Percentiles rank a stretch among this genome's conserved stretches.
phyloP scores from a whole-genome alignment of 495 filamentous ascomycete genomes.

The Aspergillus asperescens region DNA sequence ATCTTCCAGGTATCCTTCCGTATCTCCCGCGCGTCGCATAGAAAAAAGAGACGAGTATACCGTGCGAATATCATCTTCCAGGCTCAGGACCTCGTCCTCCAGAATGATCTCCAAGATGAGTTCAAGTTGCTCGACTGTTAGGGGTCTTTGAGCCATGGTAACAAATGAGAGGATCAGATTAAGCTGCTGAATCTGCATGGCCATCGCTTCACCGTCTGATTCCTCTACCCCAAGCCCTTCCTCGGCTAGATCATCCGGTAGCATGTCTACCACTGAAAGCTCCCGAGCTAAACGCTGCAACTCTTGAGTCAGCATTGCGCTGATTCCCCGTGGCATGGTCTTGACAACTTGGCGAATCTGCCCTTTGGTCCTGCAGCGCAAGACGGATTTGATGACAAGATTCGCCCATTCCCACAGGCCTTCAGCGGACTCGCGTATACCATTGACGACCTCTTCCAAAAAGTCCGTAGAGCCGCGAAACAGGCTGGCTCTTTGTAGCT shows the following conservation, averaged over 20 bases:
- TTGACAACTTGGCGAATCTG: constrained; percentile 13
- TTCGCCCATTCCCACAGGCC: constrained; percentile 23
- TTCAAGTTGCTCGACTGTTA: constrained; percentile 6
- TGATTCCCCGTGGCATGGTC: constrained; percentile 12
- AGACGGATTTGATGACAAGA: constrained; percentile 15
- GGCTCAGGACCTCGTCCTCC: background rate
- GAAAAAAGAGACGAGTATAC: background rate
- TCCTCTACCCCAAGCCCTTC: background rate
- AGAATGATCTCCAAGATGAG: background rate
- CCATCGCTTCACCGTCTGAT: background rate
- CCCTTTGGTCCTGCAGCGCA: constrained; percentile 14
- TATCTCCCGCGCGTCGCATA: background rate
- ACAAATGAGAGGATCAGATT: constrained; percentile 13
- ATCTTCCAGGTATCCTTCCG: background rate
- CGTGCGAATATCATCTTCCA: constrained; percentile 5
- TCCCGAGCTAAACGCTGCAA: constrained; percentile 12
- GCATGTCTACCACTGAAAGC: background rate
- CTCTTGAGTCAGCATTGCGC: constrained; percentile 13
- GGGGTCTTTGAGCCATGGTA: constrained; percentile 9
- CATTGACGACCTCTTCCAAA: constrained; percentile 4
- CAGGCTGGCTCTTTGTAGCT: constrained; percentile 6
- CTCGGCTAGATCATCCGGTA: too few relatives aligned
- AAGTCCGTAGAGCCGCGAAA: constrained; percentile 8
- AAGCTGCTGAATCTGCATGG: constrained; percentile 8
- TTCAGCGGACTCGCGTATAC: constrained; percentile 10